A percentile compares a stretch with the other conserved stretches of the same genome.
phyloP scores from a whole-genome alignment of 2,329 filamentous ascomycete genomes.

The Furcasterigmium sp. region DNA sequence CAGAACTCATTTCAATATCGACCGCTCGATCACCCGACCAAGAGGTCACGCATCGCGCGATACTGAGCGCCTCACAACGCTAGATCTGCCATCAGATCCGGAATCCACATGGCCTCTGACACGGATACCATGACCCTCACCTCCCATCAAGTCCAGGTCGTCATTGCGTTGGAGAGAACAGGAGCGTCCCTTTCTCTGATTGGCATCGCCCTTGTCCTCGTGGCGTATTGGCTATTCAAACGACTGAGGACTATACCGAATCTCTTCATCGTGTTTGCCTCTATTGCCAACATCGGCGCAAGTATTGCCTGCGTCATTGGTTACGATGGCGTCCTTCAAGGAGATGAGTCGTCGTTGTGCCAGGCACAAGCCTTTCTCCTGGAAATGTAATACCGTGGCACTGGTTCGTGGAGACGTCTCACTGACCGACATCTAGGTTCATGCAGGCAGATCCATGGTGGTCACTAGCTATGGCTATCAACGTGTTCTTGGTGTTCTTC shows the following conservation, averaged over 20 bases:
- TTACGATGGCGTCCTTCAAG: constrained; percentile 54
- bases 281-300: constrained; percentile 53
- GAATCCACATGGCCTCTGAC: background rate
- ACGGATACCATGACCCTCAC: constrained; percentile 18
- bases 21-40: too few relatives aligned
- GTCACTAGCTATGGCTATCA: constrained; percentile 78
- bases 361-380: constrained; percentile 56
- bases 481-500: constrained; percentile 69
- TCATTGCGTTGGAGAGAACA: constrained; percentile 45
- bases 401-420: background rate
- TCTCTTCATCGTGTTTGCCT: constrained; percentile 58
- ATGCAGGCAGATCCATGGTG: constrained; percentile 73
- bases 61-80: too few relatives aligned
- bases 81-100: too few relatives aligned
- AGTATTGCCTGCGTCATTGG: constrained; percentile 67
- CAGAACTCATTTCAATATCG: too few relatives aligned
- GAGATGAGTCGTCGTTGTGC: constrained; percentile 52
- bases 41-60: too few relatives aligned
- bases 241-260: constrained; percentile 54
- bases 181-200: constrained; percentile 49
- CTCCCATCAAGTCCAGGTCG: constrained; percentile 28
- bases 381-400: constrained; percentile 54
- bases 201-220: constrained; percentile 45
- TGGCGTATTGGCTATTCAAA: constrained; percentile 45
- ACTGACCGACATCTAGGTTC: constrained; percentile 47